Percentiles rank a stretch among this genome's conserved stretches.
These are phyloP conservation scores for Celoporthe dispersa DNA, from an alignment of 2,329 filamentous ascomycete genomes.

Conservation along the genomic window DNA sequence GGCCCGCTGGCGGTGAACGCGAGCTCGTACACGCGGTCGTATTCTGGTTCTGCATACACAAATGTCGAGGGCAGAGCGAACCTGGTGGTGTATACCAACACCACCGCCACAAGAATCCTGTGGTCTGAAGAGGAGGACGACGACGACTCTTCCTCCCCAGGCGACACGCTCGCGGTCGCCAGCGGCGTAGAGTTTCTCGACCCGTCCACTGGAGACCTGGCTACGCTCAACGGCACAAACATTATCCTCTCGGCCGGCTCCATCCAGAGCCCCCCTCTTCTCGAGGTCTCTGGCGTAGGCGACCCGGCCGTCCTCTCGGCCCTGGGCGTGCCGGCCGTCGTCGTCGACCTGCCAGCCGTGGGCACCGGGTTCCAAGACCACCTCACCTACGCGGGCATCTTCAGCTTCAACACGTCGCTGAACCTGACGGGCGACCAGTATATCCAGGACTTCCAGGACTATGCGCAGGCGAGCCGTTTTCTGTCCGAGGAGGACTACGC, in stretches of 20 bases:
- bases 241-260: slow-evolving; percentile 22
- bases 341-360: slow-evolving; percentile 3
- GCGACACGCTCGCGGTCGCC: slow-evolving; percentile 8
- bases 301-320: slow-evolving; percentile 11
- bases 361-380: slow-evolving; percentile 15
- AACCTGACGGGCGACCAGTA: not conserved
- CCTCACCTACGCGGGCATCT: slow-evolving; percentile 5
- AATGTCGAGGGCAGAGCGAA: slow-evolving; percentile 10
- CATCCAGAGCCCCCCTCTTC: slow-evolving; percentile 18
- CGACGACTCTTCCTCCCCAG: not conserved
- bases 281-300: slow-evolving; percentile 22
- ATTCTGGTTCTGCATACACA: not conserved
- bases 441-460: slow-evolving; percentile 9
- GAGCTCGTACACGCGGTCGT: slow-evolving; percentile 15
- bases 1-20: slow-evolving; percentile 10
- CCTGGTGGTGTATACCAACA: slow-evolving; percentile 12
- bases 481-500: slow-evolving; percentile 5
- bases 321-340: not conserved
- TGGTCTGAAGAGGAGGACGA: slow-evolving; percentile 1
- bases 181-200: slow-evolving; percentile 10
- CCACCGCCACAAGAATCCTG: slow-evolving; percentile 12
- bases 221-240: slow-evolving; percentile 13
- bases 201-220: not conserved
- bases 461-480: slow-evolving; percentile 1
- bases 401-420: slow-evolving; percentile 10